A percentile compares a stretch with the other conserved stretches of the same genome.
phyloP scores from a whole-genome alignment of 345 rosid species.

The Cochlearia excelsa region DNA sequence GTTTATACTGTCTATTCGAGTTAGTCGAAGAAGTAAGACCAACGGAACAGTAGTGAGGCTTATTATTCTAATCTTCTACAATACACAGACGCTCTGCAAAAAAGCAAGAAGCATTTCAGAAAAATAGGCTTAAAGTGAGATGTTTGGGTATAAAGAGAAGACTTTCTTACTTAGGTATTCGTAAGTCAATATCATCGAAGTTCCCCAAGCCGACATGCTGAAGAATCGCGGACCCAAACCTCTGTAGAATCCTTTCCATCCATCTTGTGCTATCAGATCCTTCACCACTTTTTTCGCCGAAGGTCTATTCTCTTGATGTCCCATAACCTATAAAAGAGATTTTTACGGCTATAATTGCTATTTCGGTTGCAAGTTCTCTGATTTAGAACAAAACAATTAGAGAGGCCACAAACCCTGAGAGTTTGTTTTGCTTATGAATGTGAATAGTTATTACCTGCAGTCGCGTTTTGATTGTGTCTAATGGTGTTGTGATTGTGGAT shows the following conservation, averaged over 20 bases:
- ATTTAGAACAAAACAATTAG: not conserved
- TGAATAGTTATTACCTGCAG: slow-evolving; percentile 55
- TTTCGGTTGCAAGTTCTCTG: not conserved
- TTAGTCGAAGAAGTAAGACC: slow-evolving; percentile 21
- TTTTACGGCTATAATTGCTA: not conserved
- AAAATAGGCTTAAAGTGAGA: no score
- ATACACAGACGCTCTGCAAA: slow-evolving; percentile 76
- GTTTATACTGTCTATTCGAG: slow-evolving; percentile 22
- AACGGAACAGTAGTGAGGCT: slow-evolving; percentile 14
- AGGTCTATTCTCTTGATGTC: slow-evolving; percentile 65
- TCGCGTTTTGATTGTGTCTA: slow-evolving; percentile 96
- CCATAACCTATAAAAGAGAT: slow-evolving; percentile 58
- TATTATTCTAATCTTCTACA: slow-evolving; percentile 46
- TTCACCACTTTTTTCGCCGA: slow-evolving; percentile 67
- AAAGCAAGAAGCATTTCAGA: not conserved
- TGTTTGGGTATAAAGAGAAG: not conserved
- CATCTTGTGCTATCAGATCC: slow-evolving; percentile 72
- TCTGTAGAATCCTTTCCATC: slow-evolving; percentile 91
- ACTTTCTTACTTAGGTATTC: slow-evolving; percentile 85
- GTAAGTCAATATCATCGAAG: slow-evolving; percentile 91
- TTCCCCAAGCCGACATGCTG: slow-evolving; percentile 99
- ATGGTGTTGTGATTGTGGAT: slow-evolving; percentile 85
- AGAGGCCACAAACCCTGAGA: not conserved
- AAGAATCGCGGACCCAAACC: slow-evolving; percentile 95
- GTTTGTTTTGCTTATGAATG: not conserved